Conservation (phyloP, 345 rosid genomes). For the Psidium friedrichsthalianum region DNA sequence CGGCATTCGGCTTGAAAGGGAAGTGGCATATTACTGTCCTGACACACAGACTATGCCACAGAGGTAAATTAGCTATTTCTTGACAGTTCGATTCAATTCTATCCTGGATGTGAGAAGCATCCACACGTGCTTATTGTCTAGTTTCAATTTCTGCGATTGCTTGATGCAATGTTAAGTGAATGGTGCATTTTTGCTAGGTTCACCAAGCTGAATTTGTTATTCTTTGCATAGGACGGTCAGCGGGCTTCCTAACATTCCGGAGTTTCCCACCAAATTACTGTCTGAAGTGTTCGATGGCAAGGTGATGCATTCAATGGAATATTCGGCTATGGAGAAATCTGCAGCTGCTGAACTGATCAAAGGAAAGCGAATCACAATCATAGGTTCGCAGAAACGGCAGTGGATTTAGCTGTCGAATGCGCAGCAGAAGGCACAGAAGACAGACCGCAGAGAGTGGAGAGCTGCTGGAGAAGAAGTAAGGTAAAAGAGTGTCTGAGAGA, state of each 20-base stretch:
- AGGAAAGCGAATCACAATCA: constrained; percentile 12
- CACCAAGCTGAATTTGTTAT: constrained; percentile 27
- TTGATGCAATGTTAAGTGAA: neutral
- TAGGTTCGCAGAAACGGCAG: constrained; percentile 25
- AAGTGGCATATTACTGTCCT: constrained; percentile 22
- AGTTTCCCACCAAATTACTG: constrained; percentile 14
- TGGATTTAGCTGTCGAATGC: constrained; percentile 28
- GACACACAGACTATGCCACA: neutral
- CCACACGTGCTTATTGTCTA: neutral
- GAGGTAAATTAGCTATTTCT: constrained; percentile 5
- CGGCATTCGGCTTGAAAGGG: constrained; percentile 19
- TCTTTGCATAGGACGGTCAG: constrained; percentile 21
- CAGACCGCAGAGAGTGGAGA: no score
- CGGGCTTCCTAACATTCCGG: constrained; percentile 23
- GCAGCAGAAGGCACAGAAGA: no score
- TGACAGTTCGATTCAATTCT: neutral
- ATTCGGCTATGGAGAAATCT: constrained; percentile 4
- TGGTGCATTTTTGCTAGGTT: constrained; percentile 1
- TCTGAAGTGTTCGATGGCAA: constrained; percentile 18
- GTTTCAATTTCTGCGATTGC: neutral
- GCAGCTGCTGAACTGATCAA: constrained; percentile 11
- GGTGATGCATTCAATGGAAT: constrained; percentile 30
- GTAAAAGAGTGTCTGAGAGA: no score
- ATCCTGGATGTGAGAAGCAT: neutral
- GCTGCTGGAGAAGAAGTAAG: no score